These are phyloP conservation scores for Xylaria intraflava DNA, from an alignment of 495 filamentous ascomycete species.

Conservation along the genomic window DNA sequence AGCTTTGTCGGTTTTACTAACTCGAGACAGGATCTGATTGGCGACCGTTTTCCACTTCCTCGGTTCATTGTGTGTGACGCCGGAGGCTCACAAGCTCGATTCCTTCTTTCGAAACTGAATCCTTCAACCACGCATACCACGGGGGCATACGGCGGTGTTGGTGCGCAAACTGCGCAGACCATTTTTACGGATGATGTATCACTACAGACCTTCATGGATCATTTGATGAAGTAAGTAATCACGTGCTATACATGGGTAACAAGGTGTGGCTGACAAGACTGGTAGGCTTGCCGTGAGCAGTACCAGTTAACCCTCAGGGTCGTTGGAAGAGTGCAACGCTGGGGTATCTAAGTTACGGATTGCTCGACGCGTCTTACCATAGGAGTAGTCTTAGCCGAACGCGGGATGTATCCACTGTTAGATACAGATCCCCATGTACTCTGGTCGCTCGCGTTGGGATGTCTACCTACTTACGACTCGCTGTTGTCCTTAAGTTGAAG, in stretches of 20 bases:
- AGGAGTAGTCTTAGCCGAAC: background rate
- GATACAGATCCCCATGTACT: slow-evolving; percentile 1
- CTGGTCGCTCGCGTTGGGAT: too few relatives aligned
- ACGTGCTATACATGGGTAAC: background rate
- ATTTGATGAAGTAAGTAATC: slow-evolving; percentile 88
- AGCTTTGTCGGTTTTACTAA: slow-evolving; percentile 10
- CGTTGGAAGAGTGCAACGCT: background rate
- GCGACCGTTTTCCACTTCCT: slow-evolving; percentile 94
- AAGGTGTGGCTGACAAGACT: slow-evolving; percentile 13
- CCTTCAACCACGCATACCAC: slow-evolving; percentile 97
- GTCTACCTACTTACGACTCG: background rate
- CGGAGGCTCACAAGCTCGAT: slow-evolving; percentile 94
- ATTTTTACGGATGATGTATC: slow-evolving; percentile 99
- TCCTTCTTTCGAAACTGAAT: slow-evolving; percentile 96
- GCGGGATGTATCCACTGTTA: background rate
- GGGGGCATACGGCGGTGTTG: slow-evolving; percentile 80
- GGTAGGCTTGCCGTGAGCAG: slow-evolving; percentile 48
- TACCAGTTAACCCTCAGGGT: slow-evolving; percentile 38
- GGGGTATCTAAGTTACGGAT: background rate
- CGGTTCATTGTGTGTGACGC: slow-evolving; percentile 99
- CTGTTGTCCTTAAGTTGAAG: too few relatives aligned
- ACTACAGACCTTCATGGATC: slow-evolving; percentile 98
- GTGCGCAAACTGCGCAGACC: slow-evolving; percentile 84
- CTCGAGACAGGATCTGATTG: slow-evolving; percentile 75
- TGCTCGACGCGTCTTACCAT: background rate